phyloP scores from a whole-genome alignment of 441 rosid genomes.

The Erysimum cheiri region DNA sequence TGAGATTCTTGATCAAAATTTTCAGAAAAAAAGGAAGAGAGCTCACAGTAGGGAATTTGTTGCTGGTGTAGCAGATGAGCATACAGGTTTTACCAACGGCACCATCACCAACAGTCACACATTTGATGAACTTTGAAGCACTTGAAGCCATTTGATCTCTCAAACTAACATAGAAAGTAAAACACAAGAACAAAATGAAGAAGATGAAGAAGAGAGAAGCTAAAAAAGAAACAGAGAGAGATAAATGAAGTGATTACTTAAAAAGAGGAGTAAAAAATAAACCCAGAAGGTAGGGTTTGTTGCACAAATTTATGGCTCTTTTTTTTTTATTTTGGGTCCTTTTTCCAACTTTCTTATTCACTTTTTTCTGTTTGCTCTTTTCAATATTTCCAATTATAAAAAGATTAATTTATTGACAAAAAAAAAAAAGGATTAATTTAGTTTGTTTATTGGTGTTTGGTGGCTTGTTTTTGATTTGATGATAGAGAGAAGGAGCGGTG shows the following conservation, averaged over 20 bases:
- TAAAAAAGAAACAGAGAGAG: slow-evolving; percentile 8
- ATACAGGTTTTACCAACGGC: slow-evolving; percentile 89
- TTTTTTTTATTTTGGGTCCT: slow-evolving; percentile 4
- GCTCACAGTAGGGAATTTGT: slow-evolving; percentile 81
- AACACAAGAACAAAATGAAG: slow-evolving; percentile 13
- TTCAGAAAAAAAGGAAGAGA: slow-evolving; percentile 23
- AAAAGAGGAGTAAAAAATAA: slow-evolving; percentile 25
- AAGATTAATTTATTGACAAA: too few relatives aligned
- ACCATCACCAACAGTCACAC: slow-evolving; percentile 84
- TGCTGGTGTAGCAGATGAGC: slow-evolving; percentile 86
- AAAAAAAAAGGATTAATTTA: too few relatives aligned
- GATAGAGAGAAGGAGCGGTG: slow-evolving; percentile 36
- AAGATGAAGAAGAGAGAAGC: not conserved
- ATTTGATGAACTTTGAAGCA: slow-evolving; percentile 85
- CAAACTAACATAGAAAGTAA: slow-evolving; percentile 27
- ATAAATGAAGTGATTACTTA: slow-evolving; percentile 26
- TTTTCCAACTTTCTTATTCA: not conserved
- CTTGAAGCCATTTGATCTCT: slow-evolving; percentile 67
- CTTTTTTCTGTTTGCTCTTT: slow-evolving; percentile 10
- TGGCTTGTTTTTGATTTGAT: slow-evolving; percentile 35
- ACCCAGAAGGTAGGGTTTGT: slow-evolving; percentile 46
- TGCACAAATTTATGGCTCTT: slow-evolving; percentile 50
- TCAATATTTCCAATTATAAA: slow-evolving; percentile 10
- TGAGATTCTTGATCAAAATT: slow-evolving; percentile 27
- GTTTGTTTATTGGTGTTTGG: slow-evolving; percentile 30